Evolutionary conservation across 208 protist species (phyloP), one percentile per base, ranked within the genome.

Genomic region (Leishmania braziliensis): DNA sequence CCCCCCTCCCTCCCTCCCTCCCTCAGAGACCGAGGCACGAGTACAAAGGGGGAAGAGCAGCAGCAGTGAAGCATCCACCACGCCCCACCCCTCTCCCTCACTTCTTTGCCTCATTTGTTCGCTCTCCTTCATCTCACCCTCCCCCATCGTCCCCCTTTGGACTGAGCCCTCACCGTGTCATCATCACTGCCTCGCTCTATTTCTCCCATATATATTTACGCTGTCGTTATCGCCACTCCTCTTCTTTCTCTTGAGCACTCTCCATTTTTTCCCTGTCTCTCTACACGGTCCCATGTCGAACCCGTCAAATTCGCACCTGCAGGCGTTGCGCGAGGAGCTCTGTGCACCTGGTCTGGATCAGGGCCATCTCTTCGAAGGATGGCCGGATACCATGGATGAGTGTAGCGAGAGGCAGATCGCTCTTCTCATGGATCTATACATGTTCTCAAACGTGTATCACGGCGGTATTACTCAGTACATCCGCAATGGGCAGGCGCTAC

Each of bases 391-490:
- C 2, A 53, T 87, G 63, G 58, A 84, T 4, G 80, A 86, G 48
- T 94, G 88, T 84, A 90, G 80, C 1, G 83, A 77, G 43, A 46
- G 81, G 75, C 91, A 96, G 63, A 5, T 88, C 14, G 70, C 82
- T 16, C 51, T 93, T 5, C 60, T 97, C 39, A 80, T 50, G 62
- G 84, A 93, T 81, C 87, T 98, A 20, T 86, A 95, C 84, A 51
- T 53, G 65, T 95, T 96, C 70, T 43, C 58, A 0, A 63, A 82
- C 26, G 50, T 72, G 23, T 98, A 98, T 85, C 86, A 86, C 23
- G 95, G 95, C 54, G 95, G 95, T 6, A 89, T 98, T 33, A 56
- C 84, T 68, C 85, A 89, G 75, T 98, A 98, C 88, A 90, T 96
- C 58, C 84, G 84, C 14, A 98, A 88, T 39, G 96, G 91, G 9